These are phyloP conservation scores for Globisporangium emineosum DNA, from an alignment of 352 stramenopile genomes.

Conservation along the genomic window DNA sequence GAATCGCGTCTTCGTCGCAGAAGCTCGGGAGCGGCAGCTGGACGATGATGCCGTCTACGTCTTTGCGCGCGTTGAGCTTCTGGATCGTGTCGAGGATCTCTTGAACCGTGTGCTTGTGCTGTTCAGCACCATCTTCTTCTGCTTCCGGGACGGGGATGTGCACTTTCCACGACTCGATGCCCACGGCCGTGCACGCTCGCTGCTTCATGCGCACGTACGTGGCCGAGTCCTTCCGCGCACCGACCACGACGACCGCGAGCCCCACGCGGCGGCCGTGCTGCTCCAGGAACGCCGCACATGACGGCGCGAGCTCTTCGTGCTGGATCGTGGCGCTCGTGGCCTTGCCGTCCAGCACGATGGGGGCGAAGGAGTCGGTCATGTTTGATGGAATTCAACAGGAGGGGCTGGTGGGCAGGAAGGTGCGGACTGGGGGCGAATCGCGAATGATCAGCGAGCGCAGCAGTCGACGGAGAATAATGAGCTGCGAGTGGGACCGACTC, in stretches of 20 bases:
- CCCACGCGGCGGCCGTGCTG: slow-evolving; percentile 74
- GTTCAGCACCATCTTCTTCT: slow-evolving; percentile 7
- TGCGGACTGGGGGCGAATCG: not conserved
- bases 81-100: slow-evolving; percentile 56
- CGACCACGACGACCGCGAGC: slow-evolving; percentile 98
- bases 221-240: slow-evolving; percentile 91
- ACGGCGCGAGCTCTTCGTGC: slow-evolving; percentile 75
- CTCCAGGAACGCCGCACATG: slow-evolving; percentile 50
- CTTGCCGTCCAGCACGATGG: slow-evolving; percentile 73
- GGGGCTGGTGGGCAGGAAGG: not conserved
- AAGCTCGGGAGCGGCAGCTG: slow-evolving; percentile 91
- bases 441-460: slow-evolving; percentile 6
- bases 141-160: slow-evolving; percentile 38
- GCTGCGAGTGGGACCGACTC: not conserved
- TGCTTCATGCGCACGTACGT: slow-evolving; percentile 99
- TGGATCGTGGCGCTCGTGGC: slow-evolving; percentile 81
- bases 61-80: slow-evolving; percentile 56
- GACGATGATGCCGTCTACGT: slow-evolving; percentile 86
- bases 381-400: no score
- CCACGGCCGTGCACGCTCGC: slow-evolving; percentile 92
- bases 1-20: slow-evolving; percentile 92
- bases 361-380: not conserved
- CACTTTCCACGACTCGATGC: slow-evolving; percentile 89
- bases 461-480: not conserved
- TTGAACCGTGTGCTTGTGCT: slow-evolving; percentile 17